Percentiles rank a stretch among this genome's conserved stretches.
phyloP scores from a whole-genome alignment of 768 basidiomycete species.

The Dacryopinax spathularia region DNA sequence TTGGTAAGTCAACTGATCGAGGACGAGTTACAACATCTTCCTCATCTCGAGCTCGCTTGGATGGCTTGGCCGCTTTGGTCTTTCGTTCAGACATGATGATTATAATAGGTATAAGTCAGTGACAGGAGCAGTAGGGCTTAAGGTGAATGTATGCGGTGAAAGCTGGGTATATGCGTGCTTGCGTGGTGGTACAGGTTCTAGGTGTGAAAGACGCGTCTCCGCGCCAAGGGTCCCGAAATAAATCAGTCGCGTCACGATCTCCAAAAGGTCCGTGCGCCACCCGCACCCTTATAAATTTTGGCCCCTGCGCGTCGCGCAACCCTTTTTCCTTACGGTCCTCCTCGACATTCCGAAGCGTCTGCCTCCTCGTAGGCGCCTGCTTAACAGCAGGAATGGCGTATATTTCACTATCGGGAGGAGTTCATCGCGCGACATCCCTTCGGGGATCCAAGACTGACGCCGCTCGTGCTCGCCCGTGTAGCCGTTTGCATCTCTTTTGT shows the following conservation, averaged over 20 bases:
- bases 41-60: neutral
- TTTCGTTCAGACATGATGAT: neutral
- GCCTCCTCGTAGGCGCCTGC: neutral
- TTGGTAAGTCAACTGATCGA: no score
- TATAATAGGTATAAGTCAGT: neutral
- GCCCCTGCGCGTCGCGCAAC: neutral
- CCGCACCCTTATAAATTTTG: neutral
- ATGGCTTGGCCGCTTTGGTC: neutral
- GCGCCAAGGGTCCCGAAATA: neutral
- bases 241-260: conserved; percentile 2
- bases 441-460: neutral
- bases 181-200: no score
- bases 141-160: neutral
- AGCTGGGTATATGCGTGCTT: neutral
- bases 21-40: neutral
- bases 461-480: neutral
- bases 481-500: neutral
- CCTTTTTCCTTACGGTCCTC: neutral
- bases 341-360: neutral
- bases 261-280: conserved; percentile 3
- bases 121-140: neutral
- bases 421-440: neutral
- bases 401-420: conserved; percentile 4
- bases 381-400: neutral
- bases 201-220: neutral